phyloP scores from a whole-genome alignment of 768 basidiomycete species.

The Mycena rebaudengoi region DNA sequence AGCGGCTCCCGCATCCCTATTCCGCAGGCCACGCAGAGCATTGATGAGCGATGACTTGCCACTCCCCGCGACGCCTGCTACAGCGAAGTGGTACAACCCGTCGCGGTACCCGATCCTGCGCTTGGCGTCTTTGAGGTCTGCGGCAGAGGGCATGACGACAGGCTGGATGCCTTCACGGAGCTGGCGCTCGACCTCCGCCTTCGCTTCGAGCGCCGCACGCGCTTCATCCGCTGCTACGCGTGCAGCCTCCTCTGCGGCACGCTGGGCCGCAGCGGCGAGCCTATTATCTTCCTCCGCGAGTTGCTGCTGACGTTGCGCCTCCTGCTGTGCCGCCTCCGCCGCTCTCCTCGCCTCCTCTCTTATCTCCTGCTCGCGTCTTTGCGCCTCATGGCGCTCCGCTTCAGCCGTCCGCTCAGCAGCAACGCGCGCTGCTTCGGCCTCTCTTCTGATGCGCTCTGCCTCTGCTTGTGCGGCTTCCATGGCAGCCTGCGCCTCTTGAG shows the following conservation, averaged over 20 bases:
- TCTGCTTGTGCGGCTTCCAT: not conserved
- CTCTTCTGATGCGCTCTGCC: not conserved
- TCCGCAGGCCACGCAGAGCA: conserved; percentile 41
- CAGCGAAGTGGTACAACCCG: conserved; percentile 40
- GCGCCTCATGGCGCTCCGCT: not conserved
- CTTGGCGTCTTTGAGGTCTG: conserved; percentile 24
- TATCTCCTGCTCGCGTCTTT: not conserved
- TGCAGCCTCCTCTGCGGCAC: not conserved
- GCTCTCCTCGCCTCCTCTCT: conserved; percentile 7
- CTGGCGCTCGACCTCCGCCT: not conserved
- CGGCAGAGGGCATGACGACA: conserved; percentile 36
- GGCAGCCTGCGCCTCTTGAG: not conserved
- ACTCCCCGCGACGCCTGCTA: conserved; percentile 42
- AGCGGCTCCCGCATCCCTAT: too few species aligned
- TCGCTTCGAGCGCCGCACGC: not conserved
- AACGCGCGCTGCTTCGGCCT: not conserved
- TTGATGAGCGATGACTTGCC: conserved; percentile 49
- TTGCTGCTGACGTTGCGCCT: conserved; percentile 38
- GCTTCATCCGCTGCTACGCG: not conserved
- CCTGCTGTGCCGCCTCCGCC: conserved; percentile 26
- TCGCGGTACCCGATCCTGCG: conserved; percentile 25
- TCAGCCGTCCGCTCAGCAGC: not conserved
- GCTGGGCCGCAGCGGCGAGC: not conserved
- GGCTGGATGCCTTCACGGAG: conserved; percentile 29
- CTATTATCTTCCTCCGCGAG: conserved; percentile 33